A percentile compares a stretch with the other conserved stretches of the same genome.
phyloP scores from a whole-genome alignment of 2,329 filamentous ascomycete genomes.

The Exophiala dermatitidis region DNA sequence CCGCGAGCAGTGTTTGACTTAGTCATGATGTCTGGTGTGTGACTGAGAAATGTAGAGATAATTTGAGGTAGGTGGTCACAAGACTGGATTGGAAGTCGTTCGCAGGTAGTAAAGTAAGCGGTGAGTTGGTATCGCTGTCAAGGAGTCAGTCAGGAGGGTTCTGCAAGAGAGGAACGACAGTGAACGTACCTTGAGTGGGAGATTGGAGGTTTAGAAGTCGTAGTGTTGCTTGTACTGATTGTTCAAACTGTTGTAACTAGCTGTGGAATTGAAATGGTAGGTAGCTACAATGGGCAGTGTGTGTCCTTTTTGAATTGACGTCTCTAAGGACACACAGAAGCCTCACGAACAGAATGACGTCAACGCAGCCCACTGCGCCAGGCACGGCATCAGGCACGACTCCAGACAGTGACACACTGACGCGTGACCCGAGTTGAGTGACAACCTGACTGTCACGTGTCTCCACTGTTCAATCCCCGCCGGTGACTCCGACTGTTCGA shows the following conservation, averaged over 20 bases:
- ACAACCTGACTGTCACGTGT: too few species aligned
- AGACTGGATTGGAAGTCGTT: neutral
- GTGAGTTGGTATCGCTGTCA: neutral
- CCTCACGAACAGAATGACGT: conserved; percentile 1
- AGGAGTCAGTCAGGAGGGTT: neutral
- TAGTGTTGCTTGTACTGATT: too few species aligned
- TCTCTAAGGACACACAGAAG: neutral
- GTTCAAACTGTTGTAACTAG: too few species aligned
- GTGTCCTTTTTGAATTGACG: neutral
- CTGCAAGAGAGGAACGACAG: neutral
- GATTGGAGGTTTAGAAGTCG: too few species aligned
- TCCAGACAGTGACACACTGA: neutral
- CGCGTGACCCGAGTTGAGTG: too few species aligned
- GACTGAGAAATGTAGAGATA: neutral
- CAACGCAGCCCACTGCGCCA: neutral
- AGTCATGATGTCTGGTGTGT: conserved; percentile 46
- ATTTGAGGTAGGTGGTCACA: conserved; percentile 3
- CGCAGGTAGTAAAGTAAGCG: neutral
- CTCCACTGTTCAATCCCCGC: too few species aligned
- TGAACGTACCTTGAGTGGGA: neutral
- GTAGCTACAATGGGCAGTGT: neutral
- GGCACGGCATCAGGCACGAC: neutral
- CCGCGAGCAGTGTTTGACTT: conserved; percentile 43
- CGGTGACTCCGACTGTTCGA: too few species aligned
- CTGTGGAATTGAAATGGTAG: neutral